Evolutionary conservation across 2,329 filamentous ascomycete genomes (phyloP), one percentile per base, ranked within the genome.

Genomic region (Aureobasidium sp.): DNA sequence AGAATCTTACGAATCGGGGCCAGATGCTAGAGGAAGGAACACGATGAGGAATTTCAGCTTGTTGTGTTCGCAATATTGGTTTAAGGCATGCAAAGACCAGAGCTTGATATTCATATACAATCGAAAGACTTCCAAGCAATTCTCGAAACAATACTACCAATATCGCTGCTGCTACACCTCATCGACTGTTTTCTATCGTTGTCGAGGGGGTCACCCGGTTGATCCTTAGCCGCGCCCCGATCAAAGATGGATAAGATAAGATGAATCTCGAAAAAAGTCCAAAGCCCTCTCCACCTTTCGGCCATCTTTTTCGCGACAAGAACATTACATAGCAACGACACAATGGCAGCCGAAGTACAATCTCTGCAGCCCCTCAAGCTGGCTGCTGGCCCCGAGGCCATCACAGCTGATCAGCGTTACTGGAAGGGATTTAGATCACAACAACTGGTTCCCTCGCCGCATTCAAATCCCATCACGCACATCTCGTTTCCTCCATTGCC

Each of bases 341-440:
- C 69, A 65, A 96, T 96, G 91, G 91, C 92, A 69, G 89, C 91
- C 71, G 87, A 91, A 78, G 89, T 96, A 70, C 84, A 86, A 75
- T 88, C 89, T 64, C 79, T 96, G 67, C 86, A 87, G 74, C 87
- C 87, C 74, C 79, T 95, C 72, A 95, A 91, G 81, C 84, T 95
- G 72, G 87, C 93, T 62, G 84, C 89, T 66, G 90, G 90, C 56
- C 91, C 91, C 62, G 87, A 88, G 44, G 88, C 90, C 60, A 78
- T 93, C 52, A 96, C 93, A 6, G 87, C 92, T 36, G 94, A 99
- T 79, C 92, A 97, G 78, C 84, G 87, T 67, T 97, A 97, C 81
- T 99, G 95, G 95, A 89, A 88, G 72, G 88, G 89, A 13, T 99
- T 99, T 80, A 91, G 90, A 77, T 94, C 92, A 68, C 90, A 92